Base-by-base conservation (phyloP, 2,329 filamentous ascomycete species). In the Aspergillus viridinutans region DNA sequence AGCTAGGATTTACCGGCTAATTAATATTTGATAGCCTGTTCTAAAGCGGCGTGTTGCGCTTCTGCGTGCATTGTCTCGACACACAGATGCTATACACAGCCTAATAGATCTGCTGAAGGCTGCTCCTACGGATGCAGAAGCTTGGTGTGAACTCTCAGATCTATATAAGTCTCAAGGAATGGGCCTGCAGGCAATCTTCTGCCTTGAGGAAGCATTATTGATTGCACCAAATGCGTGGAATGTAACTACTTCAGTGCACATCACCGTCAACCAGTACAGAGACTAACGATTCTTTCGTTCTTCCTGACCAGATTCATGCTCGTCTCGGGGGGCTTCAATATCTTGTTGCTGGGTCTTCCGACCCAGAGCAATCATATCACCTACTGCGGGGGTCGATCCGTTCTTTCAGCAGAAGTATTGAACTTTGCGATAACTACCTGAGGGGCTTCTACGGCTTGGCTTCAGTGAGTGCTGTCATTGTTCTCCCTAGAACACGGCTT, bases 171-270 rank as follows among this genome's bases (percentile, higher is more conserved):
- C 82, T 21, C 89, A 93, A 69, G 90, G 89, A 0, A 76, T 93
- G 66, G 91, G 89, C 69, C 78, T 86, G 14, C 93, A 97, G 73
- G 90, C 92, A 42, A 86, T 96, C 52, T 96, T 89, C 73, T 88
- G 91, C 58, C 78, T 96, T 48, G 94, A 99, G 73, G 94, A 99
- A 73, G 91, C 96, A 21, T 75, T 99, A 48, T 79, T 97, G 52
- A 81, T 96, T 56, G 84, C 86, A 53, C 93, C 94, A 3, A 96
- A 96, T 77, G 90, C 93, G 21, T 99, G 94, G 92, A 97, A 96
- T 79, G 90, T 94, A 73, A 72, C 89, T 51, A 25, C 12, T 26
- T 12, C 21, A 26, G 17, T 9, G 17, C 17, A 35, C 8, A 42
- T 20, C 12, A n/a, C 25, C 12, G 8, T 8, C 26, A 47, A 17